phyloP scores from a whole-genome alignment of 2,329 filamentous ascomycete species.

The Cladophialophora chaetospira region DNA sequence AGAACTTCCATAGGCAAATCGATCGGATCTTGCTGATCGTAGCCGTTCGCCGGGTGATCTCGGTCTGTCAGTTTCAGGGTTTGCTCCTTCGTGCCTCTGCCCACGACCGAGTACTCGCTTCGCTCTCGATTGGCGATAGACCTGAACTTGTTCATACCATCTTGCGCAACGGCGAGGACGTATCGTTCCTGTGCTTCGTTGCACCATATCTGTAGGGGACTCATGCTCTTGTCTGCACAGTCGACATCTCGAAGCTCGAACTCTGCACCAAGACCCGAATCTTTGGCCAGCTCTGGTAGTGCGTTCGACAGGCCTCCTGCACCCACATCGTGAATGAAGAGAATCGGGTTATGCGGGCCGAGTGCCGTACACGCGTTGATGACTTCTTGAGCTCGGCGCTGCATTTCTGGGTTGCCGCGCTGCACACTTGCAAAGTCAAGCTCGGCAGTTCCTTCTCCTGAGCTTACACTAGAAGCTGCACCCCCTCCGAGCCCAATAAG shows the following conservation, averaged over 20 bases:
- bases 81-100: constrained; percentile 71
- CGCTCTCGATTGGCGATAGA: constrained; percentile 77
- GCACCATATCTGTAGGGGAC: constrained; percentile 95
- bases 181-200: constrained; percentile 97
- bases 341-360: constrained; percentile 82
- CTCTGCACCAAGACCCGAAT: constrained; percentile 84
- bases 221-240: constrained; percentile 87
- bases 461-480: constrained; percentile 87
- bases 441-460: constrained; percentile 84
- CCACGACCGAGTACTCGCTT: constrained; percentile 90
- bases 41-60: constrained; percentile 62
- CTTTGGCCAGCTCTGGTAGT: constrained; percentile 85
- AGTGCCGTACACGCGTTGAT: constrained; percentile 91
- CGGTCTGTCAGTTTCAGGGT: constrained; percentile 79
- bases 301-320: constrained; percentile 86
- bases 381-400: constrained; percentile 93
- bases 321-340: constrained; percentile 96
- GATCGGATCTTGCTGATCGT: constrained; percentile 70
- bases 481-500: constrained; percentile 94
- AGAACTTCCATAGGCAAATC: constrained; percentile 86
- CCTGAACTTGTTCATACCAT: constrained; percentile 72
- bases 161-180: constrained; percentile 81
- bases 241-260: constrained; percentile 96
- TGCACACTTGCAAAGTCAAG: constrained; percentile 97
- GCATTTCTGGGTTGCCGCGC: constrained; percentile 94